These are phyloP conservation scores for Phoenix dactylifera DNA, from an alignment of 176 grass and related monocot species.

Conservation along the genomic window DNA sequence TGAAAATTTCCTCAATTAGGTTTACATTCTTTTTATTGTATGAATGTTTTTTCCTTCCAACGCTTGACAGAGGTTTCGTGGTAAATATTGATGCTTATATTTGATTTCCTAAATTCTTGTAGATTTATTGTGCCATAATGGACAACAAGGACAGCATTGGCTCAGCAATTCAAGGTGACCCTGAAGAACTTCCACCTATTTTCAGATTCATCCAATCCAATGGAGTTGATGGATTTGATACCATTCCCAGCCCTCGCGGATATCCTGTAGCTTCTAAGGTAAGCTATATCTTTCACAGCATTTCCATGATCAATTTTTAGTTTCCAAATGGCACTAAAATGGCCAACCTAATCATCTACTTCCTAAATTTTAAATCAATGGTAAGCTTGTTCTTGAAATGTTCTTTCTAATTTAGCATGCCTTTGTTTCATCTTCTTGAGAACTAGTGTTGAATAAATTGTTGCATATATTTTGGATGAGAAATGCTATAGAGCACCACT, in stretches of 20 bases:
- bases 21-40: too few species aligned
- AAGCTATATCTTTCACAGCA: not conserved
- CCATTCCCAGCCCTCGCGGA: constrained; percentile 1
- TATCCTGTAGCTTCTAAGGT: constrained; percentile 18
- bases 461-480: too few species aligned
- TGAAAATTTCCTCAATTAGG: too few species aligned
- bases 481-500: too few species aligned
- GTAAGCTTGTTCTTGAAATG: too few species aligned
- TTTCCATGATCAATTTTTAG: not conserved
- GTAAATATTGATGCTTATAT: too few species aligned
- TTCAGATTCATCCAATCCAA: constrained; percentile 20
- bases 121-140: constrained; percentile 9
- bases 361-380: not conserved
- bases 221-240: constrained; percentile 30
- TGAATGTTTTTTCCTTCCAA: too few species aligned
- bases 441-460: too few species aligned
- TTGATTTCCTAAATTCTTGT: too few species aligned
- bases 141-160: constrained; percentile 9
- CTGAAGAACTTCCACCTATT: constrained; percentile 32
- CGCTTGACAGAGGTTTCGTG: too few species aligned
- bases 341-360: not conserved
- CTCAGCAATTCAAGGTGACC: constrained; percentile 11
- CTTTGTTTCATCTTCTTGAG: too few species aligned
- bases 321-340: not conserved
- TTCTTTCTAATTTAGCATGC: too few species aligned